phyloP scores from a whole-genome alignment of 805 yeast species.

The Yamadazyma philogaea region DNA sequence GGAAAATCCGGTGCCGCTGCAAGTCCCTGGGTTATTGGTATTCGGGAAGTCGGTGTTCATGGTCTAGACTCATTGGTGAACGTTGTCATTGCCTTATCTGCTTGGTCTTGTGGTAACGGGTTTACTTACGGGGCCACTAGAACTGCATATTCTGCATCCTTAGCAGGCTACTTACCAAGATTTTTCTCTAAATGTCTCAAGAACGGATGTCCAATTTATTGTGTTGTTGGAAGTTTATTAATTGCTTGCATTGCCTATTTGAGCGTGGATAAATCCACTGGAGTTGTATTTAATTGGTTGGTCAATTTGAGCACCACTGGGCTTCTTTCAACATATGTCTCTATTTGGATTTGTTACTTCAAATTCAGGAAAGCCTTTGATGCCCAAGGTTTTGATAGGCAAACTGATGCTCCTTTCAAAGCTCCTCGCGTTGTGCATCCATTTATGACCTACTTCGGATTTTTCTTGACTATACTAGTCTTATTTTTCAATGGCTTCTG shows the following conservation, averaged over 20 bases:
- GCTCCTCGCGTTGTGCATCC: constrained; percentile 25
- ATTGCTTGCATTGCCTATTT: constrained; percentile 28
- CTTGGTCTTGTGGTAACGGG: constrained; percentile 38
- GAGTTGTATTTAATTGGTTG: constrained; percentile 35
- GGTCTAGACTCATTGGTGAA: constrained; percentile 36
- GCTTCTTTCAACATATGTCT: constrained; percentile 26
- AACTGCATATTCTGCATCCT: constrained; percentile 31
- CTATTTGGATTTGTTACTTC: constrained; percentile 32
- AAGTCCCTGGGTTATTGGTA: constrained; percentile 39
- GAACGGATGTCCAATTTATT: constrained; percentile 33
- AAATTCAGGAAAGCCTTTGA: constrained; percentile 27
- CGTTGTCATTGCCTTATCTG: constrained; percentile 31
- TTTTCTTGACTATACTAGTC: constrained; percentile 21
- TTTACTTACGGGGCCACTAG: constrained; percentile 36
- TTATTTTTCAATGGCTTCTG: constrained; percentile 42
- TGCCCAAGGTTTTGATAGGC: constrained; percentile 24
- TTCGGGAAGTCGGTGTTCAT: constrained; percentile 30
- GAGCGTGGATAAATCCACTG: constrained; percentile 26
- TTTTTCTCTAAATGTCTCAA: constrained; percentile 29
- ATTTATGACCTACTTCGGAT: constrained; percentile 24
- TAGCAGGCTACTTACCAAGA: constrained; percentile 36
- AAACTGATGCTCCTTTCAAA: constrained; percentile 16
- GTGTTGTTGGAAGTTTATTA: constrained; percentile 21
- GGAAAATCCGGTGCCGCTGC: constrained; percentile 39
- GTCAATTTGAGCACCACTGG: constrained; percentile 37